These are phyloP conservation scores for Hypocreales sp. DNA, from an alignment of 2,329 filamentous ascomycete genomes.

Conservation along the genomic window DNA sequence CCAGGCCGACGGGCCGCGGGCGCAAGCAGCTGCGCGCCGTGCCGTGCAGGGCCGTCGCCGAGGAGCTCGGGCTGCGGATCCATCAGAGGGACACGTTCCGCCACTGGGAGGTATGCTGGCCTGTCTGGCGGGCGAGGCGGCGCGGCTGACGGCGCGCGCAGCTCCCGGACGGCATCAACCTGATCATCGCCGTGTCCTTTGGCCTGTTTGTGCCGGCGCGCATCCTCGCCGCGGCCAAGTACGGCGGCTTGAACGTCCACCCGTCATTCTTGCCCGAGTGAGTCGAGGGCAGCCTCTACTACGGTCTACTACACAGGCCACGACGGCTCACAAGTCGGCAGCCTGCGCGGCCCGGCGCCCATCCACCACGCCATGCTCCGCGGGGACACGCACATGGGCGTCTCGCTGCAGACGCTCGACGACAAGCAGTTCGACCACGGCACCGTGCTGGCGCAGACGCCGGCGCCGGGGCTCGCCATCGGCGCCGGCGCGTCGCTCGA, in stretches of 20 bases:
- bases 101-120: conserved; percentile 61
- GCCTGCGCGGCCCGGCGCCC: conserved; percentile 72
- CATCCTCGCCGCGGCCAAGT: conserved; percentile 53
- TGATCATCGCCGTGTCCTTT: conserved; percentile 88
- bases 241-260: conserved; percentile 86
- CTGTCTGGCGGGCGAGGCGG: too few species aligned
- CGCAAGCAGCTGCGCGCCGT: conserved; percentile 58
- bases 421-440: conserved; percentile 65
- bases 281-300: too few species aligned
- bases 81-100: conserved; percentile 73
- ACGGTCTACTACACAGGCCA: too few species aligned
- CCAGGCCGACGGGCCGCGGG: conserved; percentile 64
- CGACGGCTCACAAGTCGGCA: too few species aligned
- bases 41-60: conserved; percentile 54
- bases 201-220: conserved; percentile 73
- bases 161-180: conserved; percentile 48
- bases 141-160: conserved; percentile 11
- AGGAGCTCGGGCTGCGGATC: conserved; percentile 46
- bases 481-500: conserved; percentile 25
- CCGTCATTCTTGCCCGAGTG: conserved; percentile 81
- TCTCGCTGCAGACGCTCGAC: conserved; percentile 80
- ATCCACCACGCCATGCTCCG: conserved; percentile 70
- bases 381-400: conserved; percentile 45
- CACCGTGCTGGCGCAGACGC: conserved; percentile 54
- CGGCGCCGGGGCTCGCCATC: conserved; percentile 38